phyloP scores from a whole-genome alignment of 495 filamentous ascomycete species.

The Cetradonia linearis region DNA sequence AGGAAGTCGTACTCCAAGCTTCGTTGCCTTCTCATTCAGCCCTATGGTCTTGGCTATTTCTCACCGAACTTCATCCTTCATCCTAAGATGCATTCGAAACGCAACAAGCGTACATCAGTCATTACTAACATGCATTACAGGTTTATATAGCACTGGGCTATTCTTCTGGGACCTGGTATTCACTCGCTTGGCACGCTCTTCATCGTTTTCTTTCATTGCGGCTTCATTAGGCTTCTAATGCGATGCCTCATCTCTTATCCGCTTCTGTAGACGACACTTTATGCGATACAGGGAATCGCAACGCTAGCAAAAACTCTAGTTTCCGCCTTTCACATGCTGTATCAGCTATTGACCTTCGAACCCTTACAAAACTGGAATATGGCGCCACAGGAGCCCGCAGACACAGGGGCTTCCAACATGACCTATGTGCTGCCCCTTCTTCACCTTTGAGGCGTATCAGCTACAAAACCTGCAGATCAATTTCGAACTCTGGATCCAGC shows the following conservation, averaged over 20 bases:
- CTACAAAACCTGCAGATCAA: background rate
- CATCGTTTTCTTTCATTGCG: background rate
- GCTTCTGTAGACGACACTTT: slow-evolving; percentile 16
- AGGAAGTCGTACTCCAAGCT: slow-evolving; percentile 5
- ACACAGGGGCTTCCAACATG: background rate
- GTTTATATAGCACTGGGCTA: background rate
- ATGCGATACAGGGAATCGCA: background rate
- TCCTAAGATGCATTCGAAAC: background rate
- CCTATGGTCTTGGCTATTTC: slow-evolving; percentile 12
- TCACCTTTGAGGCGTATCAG: background rate
- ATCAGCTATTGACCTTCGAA: slow-evolving; percentile 11
- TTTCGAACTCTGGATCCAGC: background rate
- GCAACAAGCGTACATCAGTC: background rate
- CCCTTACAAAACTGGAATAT: background rate
- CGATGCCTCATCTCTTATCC: slow-evolving; percentile 16
- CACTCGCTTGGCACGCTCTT: slow-evolving; percentile 17
- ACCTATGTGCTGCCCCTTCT: background rate
- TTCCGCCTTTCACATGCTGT: slow-evolving; percentile 8
- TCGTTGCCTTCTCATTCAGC: slow-evolving; percentile 9
- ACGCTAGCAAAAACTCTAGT: background rate
- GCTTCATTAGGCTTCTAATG: background rate
- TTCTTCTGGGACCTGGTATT: background rate
- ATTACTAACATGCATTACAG: slow-evolving; percentile 13
- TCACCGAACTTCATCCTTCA: background rate
- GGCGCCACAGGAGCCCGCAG: slow-evolving; percentile 1